phyloP scores from a whole-genome alignment of 139 green algal species.

The Chlorella ohadii region DNA sequence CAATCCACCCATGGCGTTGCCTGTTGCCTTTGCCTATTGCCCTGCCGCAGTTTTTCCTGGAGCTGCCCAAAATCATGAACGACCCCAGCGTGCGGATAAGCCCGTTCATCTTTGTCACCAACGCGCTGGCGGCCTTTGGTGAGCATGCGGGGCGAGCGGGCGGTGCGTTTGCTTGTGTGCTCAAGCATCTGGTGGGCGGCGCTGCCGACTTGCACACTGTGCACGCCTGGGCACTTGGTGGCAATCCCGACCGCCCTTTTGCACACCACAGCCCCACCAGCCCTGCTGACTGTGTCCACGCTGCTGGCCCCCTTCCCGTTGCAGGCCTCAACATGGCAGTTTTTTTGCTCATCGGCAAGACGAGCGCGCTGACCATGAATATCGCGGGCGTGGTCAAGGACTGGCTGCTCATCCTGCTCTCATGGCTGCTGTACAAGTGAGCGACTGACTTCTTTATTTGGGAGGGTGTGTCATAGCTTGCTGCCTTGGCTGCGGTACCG shows the following conservation, averaged over 20 bases:
- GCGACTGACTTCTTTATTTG: too few species aligned
- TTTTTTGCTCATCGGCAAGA: conserved; percentile 93
- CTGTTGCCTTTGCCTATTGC: conserved; percentile 70
- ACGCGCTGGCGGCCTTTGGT: conserved; percentile 88
- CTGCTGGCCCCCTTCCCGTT: too few species aligned
- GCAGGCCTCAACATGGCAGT: conserved; percentile 88
- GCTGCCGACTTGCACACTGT: too few species aligned
- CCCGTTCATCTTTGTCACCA: conserved; percentile 73
- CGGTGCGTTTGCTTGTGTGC: too few species aligned
- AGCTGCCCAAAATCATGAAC: conserved; percentile 63
- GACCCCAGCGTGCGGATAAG: conserved; percentile 59
- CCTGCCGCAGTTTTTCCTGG: conserved; percentile 37
- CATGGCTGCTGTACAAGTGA: conserved; percentile 63
- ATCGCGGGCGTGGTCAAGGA: conserved; percentile 87
- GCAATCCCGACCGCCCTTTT: too few species aligned
- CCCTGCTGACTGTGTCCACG: too few species aligned
- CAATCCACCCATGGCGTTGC: too few species aligned
- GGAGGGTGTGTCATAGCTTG: too few species aligned
- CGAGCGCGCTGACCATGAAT: conserved; percentile 86
- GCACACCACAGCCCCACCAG: too few species aligned
- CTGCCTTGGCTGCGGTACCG: too few species aligned
- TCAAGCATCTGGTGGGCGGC: too few species aligned
- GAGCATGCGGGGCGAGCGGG: neutral
- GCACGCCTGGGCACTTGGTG: too few species aligned
- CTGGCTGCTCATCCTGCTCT: conserved; percentile 72